A percentile compares a stretch with the other conserved stretches of the same genome.
These are phyloP conservation scores for Fusarium ramigenum DNA, from an alignment of 2,329 filamentous ascomycete species.

Conservation along the genomic window DNA sequence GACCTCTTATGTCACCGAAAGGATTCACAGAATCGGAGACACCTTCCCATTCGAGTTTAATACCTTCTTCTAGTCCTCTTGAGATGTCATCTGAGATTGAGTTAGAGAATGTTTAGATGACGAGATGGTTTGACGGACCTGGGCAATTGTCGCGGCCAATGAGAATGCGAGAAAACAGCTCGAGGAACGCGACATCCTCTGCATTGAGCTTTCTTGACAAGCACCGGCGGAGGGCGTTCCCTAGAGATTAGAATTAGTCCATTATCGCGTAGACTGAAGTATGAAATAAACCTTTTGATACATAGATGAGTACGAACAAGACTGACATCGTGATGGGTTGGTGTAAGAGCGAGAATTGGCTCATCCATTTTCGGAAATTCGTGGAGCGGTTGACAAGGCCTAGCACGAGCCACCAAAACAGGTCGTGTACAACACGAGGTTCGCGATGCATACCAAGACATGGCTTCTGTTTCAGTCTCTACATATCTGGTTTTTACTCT, in stretches of 20 bases:
- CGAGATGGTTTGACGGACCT: background rate
- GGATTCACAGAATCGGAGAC: background rate
- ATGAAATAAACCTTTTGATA: background rate
- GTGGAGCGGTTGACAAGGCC: background rate
- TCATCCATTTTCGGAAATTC: background rate
- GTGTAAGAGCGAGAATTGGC: background rate
- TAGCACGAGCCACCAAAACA: background rate
- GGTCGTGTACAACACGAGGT: background rate
- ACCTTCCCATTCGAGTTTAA: background rate
- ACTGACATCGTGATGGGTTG: background rate
- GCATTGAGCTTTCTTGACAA: background rate
- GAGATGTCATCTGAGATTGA: background rate
- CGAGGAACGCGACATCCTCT: background rate
- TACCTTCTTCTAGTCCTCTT: background rate
- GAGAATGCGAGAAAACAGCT: background rate
- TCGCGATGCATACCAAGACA: background rate
- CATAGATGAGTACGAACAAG: background rate
- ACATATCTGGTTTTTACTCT: background rate
- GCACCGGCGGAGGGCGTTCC: fast-evolving
- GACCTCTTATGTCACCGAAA: background rate
- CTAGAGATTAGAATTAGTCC: background rate
- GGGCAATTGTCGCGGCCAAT: background rate
- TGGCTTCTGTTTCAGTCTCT: no score
- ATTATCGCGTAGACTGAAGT: no score
- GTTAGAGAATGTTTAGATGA: background rate